phyloP scores from a whole-genome alignment of 306 rosid genomes.

The Cercis canadensis region DNA sequence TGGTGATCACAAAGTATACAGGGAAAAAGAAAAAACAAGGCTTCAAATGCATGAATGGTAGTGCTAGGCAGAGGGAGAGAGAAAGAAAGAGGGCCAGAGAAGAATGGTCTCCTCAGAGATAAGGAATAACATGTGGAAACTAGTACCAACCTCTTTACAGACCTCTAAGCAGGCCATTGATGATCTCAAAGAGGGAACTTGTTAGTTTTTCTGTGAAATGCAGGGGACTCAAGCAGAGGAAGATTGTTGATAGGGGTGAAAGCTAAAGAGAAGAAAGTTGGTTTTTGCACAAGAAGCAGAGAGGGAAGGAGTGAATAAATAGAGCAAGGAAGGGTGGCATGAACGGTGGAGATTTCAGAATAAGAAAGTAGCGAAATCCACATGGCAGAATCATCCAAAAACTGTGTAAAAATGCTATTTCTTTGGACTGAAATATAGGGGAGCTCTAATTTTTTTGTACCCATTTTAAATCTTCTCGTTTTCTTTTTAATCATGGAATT shows the following conservation, averaged over 20 bases:
- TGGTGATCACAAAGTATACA: conserved; percentile 27
- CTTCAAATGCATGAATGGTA: not conserved
- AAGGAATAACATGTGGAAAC: not conserved
- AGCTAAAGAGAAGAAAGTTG: conserved; percentile 28
- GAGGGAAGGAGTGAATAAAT: conserved; percentile 54
- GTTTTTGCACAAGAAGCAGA: conserved; percentile 40
- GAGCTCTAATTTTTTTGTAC: not conserved
- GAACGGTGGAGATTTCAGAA: conserved; percentile 65
- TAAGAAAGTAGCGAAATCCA: conserved; percentile 50
- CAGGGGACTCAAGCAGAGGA: conserved; percentile 35
- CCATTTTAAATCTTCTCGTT: not conserved
- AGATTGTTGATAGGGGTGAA: conserved; percentile 32
- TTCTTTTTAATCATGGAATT: not conserved
- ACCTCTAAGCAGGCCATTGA: conserved; percentile 68
- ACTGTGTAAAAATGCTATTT: conserved; percentile 37
- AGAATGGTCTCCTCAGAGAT: not conserved
- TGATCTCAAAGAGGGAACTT: conserved; percentile 15
- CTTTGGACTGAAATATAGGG: conserved; percentile 3
- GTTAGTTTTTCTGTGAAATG: not conserved
- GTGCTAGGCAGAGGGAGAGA: not conserved
- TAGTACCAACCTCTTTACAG: conserved; percentile 54
- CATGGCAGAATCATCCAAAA: conserved; percentile 51
- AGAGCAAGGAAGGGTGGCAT: conserved; percentile 49
- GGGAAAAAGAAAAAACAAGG: no score
- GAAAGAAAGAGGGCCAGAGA: not conserved